Percentiles rank a stretch among this genome's conserved stretches.
These are phyloP conservation scores for Macaranga tanarius DNA, from an alignment of 441 rosid genomes.

Conservation along the genomic window DNA sequence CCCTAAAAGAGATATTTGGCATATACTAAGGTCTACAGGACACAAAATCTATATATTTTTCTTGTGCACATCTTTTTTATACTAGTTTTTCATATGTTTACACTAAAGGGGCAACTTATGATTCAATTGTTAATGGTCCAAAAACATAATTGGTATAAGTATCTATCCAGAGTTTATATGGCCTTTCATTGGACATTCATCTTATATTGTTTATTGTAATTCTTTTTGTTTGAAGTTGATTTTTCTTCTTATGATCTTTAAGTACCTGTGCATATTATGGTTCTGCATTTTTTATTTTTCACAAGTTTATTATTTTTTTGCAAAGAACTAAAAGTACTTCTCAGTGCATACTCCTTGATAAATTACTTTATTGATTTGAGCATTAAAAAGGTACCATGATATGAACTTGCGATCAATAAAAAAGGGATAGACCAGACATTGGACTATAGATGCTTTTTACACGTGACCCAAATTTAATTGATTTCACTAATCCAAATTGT, in stretches of 20 bases:
- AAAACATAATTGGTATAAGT: neutral
- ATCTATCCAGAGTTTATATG: neutral
- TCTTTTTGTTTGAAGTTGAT: neutral
- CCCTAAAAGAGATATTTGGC: conserved; percentile 95
- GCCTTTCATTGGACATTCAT: neutral
- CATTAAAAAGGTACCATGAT: neutral
- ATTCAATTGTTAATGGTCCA: neutral
- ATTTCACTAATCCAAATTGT: neutral
- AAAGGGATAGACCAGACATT: neutral
- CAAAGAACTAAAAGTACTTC: neutral
- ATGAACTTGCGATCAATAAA: neutral
- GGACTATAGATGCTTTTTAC: neutral
- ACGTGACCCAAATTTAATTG: neutral
- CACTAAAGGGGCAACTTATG: neutral
- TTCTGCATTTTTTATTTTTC: neutral
- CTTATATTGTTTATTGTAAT: neutral
- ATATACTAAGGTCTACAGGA: conserved; percentile 42
- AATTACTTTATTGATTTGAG: conserved; percentile 1
- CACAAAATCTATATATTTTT: neutral
- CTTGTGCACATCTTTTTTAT: neutral
- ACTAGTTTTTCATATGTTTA: neutral
- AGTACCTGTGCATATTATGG: neutral
- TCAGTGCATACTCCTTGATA: neutral
- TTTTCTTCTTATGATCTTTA: neutral
- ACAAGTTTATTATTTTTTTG: neutral